These are phyloP conservation scores for Citrus sp. DNA, from an alignment of 345 rosid genomes.

Conservation along the genomic window DNA sequence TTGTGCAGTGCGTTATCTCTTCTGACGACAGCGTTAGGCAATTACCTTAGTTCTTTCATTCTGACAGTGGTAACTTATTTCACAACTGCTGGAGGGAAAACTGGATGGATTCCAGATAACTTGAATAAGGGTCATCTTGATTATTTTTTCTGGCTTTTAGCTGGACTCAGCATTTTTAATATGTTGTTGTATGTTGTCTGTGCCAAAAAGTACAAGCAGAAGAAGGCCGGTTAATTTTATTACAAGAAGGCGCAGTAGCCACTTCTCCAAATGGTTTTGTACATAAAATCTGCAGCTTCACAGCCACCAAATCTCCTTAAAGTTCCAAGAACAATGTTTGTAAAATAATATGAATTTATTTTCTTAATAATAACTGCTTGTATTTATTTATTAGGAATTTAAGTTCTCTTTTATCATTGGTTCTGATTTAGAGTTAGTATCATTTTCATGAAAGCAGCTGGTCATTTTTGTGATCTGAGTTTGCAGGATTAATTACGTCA, in stretches of 20 bases:
- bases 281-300: background rate
- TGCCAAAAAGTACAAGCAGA: constrained; percentile 68
- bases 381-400: background rate
- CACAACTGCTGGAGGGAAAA: constrained; percentile 33
- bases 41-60: constrained; percentile 79
- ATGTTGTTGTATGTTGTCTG: constrained; percentile 49
- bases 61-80: background rate
- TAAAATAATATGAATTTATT: background rate
- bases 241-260: background rate
- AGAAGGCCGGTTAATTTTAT: constrained; percentile 40
- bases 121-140: constrained; percentile 88
- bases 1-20: constrained; percentile 80
- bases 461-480: no score
- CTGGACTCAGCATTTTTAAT: constrained; percentile 69
- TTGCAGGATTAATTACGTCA: no score
- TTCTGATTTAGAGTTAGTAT: no score
- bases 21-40: constrained; percentile 71
- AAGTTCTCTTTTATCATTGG: no score
- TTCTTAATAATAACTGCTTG: background rate
- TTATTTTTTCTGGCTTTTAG: constrained; percentile 92
- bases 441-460: no score
- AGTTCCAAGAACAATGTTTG: background rate
- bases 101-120: constrained; percentile 92
- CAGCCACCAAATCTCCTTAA: background rate
- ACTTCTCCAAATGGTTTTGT: constrained; percentile 4